Conservation (phyloP, 768 basidiomycete species). For the Naganishia friedmannii region DNA sequence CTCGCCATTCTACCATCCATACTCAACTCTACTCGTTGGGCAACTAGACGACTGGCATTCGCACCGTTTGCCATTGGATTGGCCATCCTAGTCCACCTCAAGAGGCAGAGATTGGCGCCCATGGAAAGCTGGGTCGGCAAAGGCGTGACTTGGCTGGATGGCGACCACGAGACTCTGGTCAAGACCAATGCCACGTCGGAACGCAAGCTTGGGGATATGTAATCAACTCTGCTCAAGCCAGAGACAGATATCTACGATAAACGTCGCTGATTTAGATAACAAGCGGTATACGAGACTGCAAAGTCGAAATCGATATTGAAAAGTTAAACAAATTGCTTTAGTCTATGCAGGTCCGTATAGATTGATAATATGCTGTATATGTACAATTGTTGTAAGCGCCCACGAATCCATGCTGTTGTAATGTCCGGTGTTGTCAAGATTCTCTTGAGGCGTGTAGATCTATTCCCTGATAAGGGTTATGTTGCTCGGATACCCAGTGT, state of each 20-base stretch:
- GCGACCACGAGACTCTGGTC: background rate
- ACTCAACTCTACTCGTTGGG: background rate
- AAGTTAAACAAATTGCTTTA: no score
- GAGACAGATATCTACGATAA: background rate
- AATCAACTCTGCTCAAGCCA: background rate
- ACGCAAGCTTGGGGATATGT: background rate
- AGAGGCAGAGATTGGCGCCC: background rate
- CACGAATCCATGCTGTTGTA: background rate
- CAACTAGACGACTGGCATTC: background rate
- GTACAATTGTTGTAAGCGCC: background rate
- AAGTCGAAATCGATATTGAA: no score
- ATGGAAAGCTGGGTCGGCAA: conserved; percentile 31
- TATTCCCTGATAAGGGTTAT: background rate
- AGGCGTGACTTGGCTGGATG: conserved; percentile 24
- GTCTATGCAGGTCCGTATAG: background rate
- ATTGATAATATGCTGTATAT: background rate
- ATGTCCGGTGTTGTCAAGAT: background rate
- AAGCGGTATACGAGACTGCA: no score
- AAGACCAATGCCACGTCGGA: background rate
- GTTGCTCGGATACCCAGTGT: conserved; percentile 46
- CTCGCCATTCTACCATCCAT: no score
- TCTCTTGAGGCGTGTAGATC: background rate
- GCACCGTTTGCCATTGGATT: conserved; percentile 26
- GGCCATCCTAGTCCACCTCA: conserved; percentile 20
- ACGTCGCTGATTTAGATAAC: no score